Conservation (phyloP, 192 early-diverging fungal species). For the Coemansia sp. region DNA sequence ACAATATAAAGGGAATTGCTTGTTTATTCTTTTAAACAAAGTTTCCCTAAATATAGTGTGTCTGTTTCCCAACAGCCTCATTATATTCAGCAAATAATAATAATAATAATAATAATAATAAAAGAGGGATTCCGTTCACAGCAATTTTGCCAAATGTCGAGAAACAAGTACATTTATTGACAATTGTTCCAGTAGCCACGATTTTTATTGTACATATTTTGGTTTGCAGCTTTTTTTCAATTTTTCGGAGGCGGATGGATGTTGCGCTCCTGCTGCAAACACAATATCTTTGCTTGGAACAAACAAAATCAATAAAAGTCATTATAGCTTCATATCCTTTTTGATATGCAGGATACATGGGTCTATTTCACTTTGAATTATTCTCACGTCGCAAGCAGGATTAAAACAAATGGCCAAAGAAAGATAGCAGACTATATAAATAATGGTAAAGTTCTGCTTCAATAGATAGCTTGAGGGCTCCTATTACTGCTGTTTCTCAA, state of each 20-base stretch:
- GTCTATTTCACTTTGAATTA: too few species aligned
- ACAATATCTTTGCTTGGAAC: neutral
- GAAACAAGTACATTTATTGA: neutral
- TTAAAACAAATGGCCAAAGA: neutral
- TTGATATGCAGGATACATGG: too few species aligned
- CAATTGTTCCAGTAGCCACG: neutral
- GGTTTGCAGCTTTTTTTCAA: neutral
- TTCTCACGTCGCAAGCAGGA: too few species aligned
- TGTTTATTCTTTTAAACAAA: too few species aligned
- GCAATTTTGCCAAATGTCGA: neutral
- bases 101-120: neutral
- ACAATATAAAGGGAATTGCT: too few species aligned
- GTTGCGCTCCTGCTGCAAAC: neutral
- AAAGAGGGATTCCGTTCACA: neutral
- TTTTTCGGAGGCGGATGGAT: neutral
- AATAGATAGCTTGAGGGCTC: neutral
- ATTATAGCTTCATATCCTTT: too few species aligned
- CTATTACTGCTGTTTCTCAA: neutral
- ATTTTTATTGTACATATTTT: neutral
- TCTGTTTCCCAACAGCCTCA: neutral
- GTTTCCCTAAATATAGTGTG: too few species aligned
- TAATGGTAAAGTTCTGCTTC: neutral
- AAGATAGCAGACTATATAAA: neutral
- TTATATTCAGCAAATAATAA: neutral
- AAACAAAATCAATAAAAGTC: neutral